A percentile compares a stretch with the other conserved stretches of the same genome.
Evolutionary conservation across 176 grass and related monocot species (phyloP).

Genomic region (Oryza brachyantha): DNA sequence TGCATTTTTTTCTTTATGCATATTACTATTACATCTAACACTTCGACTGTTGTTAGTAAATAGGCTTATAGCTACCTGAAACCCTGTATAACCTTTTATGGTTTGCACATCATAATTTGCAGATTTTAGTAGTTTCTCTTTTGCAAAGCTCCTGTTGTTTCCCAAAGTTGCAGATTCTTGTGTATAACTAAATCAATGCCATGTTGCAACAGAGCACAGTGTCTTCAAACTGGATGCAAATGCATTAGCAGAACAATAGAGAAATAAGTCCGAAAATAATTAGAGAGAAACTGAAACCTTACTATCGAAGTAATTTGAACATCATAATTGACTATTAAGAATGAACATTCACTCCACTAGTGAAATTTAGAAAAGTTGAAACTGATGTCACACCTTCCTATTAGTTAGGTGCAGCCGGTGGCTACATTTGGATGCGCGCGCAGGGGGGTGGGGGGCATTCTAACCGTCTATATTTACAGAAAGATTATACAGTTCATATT

Average conservation of each 20-base stretch:
- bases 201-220: background rate
- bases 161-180: background rate
- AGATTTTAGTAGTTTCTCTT: background rate
- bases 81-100: background rate
- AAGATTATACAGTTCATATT: background rate
- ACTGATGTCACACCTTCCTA: background rate
- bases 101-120: background rate
- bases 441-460: no score
- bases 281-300: background rate
- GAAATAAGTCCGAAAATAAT: background rate
- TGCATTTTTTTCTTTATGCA: background rate
- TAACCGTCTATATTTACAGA: no score
- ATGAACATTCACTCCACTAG: conserved; percentile 3
- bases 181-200: background rate
- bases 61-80: background rate
- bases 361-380: background rate
- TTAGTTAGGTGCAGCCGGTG: background rate
- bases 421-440: background rate
- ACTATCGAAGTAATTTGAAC: background rate
- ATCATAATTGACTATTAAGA: conserved; percentile 11
- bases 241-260: conserved; percentile 3
- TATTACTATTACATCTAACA: background rate
- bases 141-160: background rate
- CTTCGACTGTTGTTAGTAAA: background rate
- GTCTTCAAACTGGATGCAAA: background rate